phyloP scores from a whole-genome alignment of 177 flowering plant genomes.

The Vitis hybrid region DNA sequence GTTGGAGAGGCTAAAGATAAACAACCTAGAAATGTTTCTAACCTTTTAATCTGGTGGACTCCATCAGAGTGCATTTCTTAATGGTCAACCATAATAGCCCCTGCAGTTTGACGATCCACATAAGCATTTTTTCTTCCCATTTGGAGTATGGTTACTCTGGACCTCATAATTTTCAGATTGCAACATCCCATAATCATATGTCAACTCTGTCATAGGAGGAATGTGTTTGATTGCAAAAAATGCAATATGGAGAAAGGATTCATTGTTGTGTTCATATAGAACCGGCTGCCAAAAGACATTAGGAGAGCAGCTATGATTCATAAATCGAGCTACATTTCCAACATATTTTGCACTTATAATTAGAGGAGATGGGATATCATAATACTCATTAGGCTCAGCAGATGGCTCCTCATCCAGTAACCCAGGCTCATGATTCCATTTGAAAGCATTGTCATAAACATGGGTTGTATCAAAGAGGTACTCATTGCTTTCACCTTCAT shows the following conservation, averaged over 20 bases:
- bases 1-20: no score
- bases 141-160: not conserved
- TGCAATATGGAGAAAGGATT: slow-evolving; percentile 46
- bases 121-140: slow-evolving; percentile 42
- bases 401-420: slow-evolving; percentile 36
- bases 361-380: slow-evolving; percentile 28
- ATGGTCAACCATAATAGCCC: slow-evolving; percentile 30
- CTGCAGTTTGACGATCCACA: slow-evolving; percentile 43
- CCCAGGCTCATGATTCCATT: slow-evolving; percentile 45
- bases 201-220: slow-evolving; percentile 66
- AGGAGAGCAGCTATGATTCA: slow-evolving; percentile 75
- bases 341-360: slow-evolving; percentile 45
- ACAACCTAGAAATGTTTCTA: no score
- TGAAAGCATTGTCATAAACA: slow-evolving; percentile 24
- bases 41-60: no score
- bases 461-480: slow-evolving; percentile 48
- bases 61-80: no score
- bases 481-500: slow-evolving; percentile 28
- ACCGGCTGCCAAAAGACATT: slow-evolving; percentile 72
- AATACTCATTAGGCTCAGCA: slow-evolving; percentile 24
- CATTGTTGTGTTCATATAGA: slow-evolving; percentile 36
- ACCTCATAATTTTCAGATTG: not conserved
- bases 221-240: slow-evolving; percentile 62
- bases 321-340: slow-evolving; percentile 73
- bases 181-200: slow-evolving; percentile 58